Conservation (phyloP, 2,329 filamentous ascomycete genomes). For the Ceratocystis huliohia region DNA sequence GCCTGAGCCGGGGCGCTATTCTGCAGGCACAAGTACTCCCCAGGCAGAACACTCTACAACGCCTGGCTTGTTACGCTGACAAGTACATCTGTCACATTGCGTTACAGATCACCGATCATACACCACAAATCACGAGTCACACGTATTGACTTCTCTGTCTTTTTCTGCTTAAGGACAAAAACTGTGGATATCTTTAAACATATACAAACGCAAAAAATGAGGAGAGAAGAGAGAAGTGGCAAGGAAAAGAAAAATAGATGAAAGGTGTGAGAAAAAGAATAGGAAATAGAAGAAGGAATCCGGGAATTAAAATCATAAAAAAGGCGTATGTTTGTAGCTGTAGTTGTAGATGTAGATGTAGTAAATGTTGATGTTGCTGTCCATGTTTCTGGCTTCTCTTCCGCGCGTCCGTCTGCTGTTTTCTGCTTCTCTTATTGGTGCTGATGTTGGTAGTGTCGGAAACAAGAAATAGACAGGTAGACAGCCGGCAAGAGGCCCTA, state of each 20-base stretch:
- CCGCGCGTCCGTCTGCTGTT: background rate
- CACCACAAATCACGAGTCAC: background rate
- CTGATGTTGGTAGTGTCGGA: background rate
- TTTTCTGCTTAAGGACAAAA: background rate
- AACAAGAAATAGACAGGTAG: background rate
- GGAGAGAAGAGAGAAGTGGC: background rate
- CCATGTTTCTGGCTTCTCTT: background rate
- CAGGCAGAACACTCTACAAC: no score
- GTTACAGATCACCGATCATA: no score
- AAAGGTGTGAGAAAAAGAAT: background rate
- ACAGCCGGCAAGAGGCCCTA: background rate
- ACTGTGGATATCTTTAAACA: conserved; percentile 7
- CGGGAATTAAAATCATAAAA: background rate
- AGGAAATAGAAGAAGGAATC: background rate
- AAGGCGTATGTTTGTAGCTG: background rate
- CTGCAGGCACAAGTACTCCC: no score
- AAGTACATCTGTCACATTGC: no score
- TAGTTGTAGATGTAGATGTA: background rate
- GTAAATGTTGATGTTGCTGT: background rate
- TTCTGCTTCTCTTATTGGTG: background rate
- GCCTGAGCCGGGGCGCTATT: no score
- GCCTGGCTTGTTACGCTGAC: no score
- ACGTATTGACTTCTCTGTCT: background rate
- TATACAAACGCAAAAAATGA: background rate
- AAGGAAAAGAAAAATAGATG: background rate